These are phyloP conservation scores for Phytomonas sp. DNA, from an alignment of 208 protist genomes.

Conservation along the genomic window DNA sequence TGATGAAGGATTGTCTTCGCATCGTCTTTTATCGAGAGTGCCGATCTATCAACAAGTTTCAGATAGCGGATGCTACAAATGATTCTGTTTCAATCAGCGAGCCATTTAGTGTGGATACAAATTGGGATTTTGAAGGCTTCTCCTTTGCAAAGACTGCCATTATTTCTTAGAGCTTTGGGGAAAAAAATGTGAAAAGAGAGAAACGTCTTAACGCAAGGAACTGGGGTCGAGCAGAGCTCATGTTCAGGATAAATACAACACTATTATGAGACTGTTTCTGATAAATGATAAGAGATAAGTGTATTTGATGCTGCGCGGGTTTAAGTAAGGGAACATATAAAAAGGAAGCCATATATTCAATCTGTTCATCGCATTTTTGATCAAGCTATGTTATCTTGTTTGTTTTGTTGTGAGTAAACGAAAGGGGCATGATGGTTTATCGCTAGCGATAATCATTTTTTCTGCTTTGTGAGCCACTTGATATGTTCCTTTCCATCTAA, in stretches of 20 bases:
- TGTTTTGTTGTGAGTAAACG: background rate
- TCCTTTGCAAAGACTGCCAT: conserved; percentile 83
- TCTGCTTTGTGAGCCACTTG: background rate
- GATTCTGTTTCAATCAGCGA: conserved; percentile 74
- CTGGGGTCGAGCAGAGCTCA: background rate
- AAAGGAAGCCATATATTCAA: background rate
- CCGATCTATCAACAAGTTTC: conserved; percentile 92
- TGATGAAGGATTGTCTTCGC: conserved; percentile 90
- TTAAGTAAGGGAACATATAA: background rate
- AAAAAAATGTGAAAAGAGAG: background rate
- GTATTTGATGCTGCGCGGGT: background rate
- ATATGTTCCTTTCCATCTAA: background rate
- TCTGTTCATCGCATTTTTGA: background rate
- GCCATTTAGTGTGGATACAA: conserved; percentile 90
- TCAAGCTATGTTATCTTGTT: background rate
- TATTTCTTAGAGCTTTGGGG: conserved; percentile 39
- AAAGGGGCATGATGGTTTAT: background rate
- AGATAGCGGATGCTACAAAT: conserved; percentile 80
- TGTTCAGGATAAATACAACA: background rate
- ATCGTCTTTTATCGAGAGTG: conserved; percentile 97
- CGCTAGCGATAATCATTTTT: conserved; percentile 6
- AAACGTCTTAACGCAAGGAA: background rate
- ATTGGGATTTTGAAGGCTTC: conserved; percentile 90
- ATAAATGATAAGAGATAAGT: background rate
- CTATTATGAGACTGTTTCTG: background rate